phyloP scores from a whole-genome alignment of 768 basidiomycete genomes.

The Holtermanniella nyarrowii region DNA sequence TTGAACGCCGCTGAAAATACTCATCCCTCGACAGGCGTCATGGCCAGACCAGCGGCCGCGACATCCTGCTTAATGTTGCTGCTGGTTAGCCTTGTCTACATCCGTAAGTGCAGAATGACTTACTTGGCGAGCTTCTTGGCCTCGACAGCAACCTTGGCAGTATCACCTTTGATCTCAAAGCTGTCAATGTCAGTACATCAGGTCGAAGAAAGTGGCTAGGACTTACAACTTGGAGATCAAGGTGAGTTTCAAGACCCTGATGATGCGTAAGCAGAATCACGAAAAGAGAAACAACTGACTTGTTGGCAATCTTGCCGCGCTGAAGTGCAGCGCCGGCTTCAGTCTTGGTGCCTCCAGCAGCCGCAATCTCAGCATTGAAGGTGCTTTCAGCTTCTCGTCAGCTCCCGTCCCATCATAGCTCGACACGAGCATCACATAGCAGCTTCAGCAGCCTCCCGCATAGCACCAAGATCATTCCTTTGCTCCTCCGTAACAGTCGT shows the following conservation, averaged over 20 bases:
- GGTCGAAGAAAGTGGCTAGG: no score
- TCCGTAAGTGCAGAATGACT: no score
- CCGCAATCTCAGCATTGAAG: slow-evolving; percentile 3
- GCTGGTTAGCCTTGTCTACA: neutral
- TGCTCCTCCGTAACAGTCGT: neutral
- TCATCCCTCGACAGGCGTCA: neutral
- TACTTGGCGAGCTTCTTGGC: neutral
- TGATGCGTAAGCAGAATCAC: no score
- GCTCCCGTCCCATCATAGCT: neutral
- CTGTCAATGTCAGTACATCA: neutral
- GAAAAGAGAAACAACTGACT: neutral
- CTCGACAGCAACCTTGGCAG: neutral
- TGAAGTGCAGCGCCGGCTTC: slow-evolving; percentile 2
- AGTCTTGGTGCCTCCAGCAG: slow-evolving; percentile 2
- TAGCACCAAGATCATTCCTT: neutral
- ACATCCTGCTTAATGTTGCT: neutral
- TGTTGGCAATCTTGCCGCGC: slow-evolving; percentile 4
- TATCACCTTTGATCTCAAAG: neutral
- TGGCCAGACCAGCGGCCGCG: neutral
- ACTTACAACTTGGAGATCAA: no score
- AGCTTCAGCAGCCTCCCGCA: neutral
- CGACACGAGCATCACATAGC: neutral
- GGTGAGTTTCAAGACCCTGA: no score
- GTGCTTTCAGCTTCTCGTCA: neutral
- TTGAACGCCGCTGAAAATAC: no score